These are phyloP conservation scores for Piper longum DNA, from an alignment of 164 flowering plant species.

Conservation along the genomic window DNA sequence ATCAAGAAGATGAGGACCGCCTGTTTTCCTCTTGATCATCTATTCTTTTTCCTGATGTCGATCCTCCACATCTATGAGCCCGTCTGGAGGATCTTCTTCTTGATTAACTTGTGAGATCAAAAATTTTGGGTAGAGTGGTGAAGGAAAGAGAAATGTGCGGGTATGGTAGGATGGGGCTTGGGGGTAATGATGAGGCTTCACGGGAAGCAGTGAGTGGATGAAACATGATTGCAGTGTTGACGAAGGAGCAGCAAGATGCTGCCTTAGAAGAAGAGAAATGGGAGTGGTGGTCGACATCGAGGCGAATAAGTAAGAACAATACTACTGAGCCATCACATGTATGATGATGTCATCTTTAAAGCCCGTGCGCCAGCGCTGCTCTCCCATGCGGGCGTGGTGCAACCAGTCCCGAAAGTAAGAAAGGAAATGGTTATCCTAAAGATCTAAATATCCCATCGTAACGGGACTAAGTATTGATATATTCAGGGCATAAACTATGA, in stretches of 20 bases:
- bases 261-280: constrained; percentile 5
- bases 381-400: too few species aligned
- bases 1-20: background rate
- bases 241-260: background rate
- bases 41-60: too few species aligned
- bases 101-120: background rate
- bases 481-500: too few species aligned
- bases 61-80: background rate
- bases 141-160: background rate
- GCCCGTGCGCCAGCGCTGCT: too few species aligned
- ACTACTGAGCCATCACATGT: too few species aligned
- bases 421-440: too few species aligned
- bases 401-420: too few species aligned
- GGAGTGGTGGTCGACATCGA: constrained; percentile 5
- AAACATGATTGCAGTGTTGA: constrained; percentile 7
- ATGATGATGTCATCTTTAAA: too few species aligned
- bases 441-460: too few species aligned
- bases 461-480: too few species aligned
- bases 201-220: background rate
- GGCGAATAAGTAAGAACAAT: background rate
- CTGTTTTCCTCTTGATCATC: background rate
- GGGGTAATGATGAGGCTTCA: constrained; percentile 5
- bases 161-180: background rate
- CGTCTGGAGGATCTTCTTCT: constrained; percentile 3
- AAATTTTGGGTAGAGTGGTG: background rate